Evolutionary conservation across 176 grass and related monocot genomes (phyloP).

Genomic region (Tuctoria greenei): DNA sequence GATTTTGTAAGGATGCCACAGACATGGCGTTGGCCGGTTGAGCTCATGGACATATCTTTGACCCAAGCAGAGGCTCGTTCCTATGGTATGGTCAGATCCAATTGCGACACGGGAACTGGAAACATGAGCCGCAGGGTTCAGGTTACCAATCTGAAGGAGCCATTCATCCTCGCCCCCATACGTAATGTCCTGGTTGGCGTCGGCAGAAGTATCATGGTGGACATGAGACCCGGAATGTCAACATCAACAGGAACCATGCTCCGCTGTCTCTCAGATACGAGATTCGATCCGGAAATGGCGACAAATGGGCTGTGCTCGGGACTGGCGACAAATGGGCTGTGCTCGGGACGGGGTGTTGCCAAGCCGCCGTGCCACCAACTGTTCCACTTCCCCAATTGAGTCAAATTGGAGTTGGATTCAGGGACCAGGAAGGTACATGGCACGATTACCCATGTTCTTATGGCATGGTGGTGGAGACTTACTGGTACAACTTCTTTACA

Average conservation of each 20-base stretch:
- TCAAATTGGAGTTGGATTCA: not conserved
- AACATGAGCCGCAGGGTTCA: not conserved
- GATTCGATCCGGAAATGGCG: not conserved
- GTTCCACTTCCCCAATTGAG: no score
- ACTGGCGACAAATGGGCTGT: no score
- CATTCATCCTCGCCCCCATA: not conserved
- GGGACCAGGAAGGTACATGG: no score
- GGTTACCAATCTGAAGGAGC: not conserved
- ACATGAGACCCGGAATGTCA: no score
- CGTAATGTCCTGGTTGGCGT: not conserved
- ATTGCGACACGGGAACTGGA: not conserved
- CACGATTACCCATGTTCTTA: not conserved
- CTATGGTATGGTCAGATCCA: not conserved
- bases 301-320: not conserved
- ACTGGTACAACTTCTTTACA: slow-evolving; percentile 1
- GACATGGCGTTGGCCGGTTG: not conserved
- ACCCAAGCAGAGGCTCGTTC: not conserved
- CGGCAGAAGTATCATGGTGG: not conserved
- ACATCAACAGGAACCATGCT: not conserved
- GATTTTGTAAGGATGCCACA: no score
- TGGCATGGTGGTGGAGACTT: slow-evolving; percentile 2
- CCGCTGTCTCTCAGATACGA: not conserved
- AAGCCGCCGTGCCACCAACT: not conserved
- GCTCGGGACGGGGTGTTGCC: no score
- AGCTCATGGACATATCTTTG: not conserved